These are phyloP conservation scores for Suhomyces atakaporum DNA, from an alignment of 1,139 yeast genomes.

Conservation along the genomic window DNA sequence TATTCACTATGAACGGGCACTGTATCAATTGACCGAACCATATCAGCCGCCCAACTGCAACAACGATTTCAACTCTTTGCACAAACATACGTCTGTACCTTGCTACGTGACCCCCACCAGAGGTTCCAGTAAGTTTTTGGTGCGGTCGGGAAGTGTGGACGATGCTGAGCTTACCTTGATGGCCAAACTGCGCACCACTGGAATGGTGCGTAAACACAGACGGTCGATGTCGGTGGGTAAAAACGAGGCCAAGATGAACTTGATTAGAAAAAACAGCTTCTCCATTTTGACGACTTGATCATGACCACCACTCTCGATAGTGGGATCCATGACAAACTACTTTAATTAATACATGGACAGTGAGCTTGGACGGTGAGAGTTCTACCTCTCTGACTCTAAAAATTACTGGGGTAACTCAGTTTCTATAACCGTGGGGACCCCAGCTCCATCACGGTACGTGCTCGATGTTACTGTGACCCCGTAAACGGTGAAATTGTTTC, in stretches of 20 bases:
- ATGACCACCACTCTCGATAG: too few relatives aligned
- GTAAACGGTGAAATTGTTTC: too few relatives aligned
- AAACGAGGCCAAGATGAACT: constrained; percentile 37
- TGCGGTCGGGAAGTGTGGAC: constrained; percentile 23
- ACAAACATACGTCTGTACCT: constrained; percentile 36
- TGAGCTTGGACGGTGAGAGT: too few relatives aligned
- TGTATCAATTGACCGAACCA: constrained; percentile 28
- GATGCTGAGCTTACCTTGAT: constrained; percentile 29
- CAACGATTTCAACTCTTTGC: constrained; percentile 38
- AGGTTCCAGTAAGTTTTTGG: constrained; percentile 27
- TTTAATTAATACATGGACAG: too few relatives aligned
- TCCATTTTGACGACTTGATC: too few relatives aligned
- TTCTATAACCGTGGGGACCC: too few relatives aligned
- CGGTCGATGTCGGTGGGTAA: constrained; percentile 45
- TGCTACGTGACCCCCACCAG: constrained; percentile 40
- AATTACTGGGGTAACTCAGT: too few relatives aligned
- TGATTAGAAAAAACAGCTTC: constrained; percentile 36
- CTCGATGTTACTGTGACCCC: too few relatives aligned
- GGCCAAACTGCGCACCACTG: constrained; percentile 11
- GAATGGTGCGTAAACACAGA: constrained; percentile 28
- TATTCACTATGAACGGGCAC: constrained; percentile 17
- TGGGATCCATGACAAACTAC: too few relatives aligned
- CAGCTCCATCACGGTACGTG: too few relatives aligned
- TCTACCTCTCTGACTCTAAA: too few relatives aligned
- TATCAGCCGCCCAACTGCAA: constrained; percentile 36